Base-by-base conservation (phyloP, 495 filamentous ascomycete species). In the Trichocladium antarcticum region DNA sequence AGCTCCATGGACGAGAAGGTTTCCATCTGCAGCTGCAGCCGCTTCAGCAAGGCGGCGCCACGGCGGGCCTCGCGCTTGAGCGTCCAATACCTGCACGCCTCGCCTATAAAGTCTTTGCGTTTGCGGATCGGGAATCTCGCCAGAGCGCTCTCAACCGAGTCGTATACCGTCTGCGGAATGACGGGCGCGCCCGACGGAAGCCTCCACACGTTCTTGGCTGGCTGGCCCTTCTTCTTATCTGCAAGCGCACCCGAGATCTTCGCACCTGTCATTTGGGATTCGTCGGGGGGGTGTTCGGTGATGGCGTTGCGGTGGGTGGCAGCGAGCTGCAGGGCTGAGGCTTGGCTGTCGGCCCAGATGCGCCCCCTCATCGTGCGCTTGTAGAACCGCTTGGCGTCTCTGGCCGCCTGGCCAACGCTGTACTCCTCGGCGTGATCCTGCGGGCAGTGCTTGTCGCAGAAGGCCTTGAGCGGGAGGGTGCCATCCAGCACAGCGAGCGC, bases 21-120 rank as follows among this genome's bases (percentile, higher is more conserved):
- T 60, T 95, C 90, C 78, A 89, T 83, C 64, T 95, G 89, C 28
- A 96, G 66, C 60, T 98, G 92, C 8, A 97, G 73, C 32, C 92
- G 80, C 68, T 95, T 95, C 42, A 99, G 74, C 36, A 97, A 71
- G 15, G 90, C 85, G 14, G 92, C 92, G 27, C 92, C 92, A 51
- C 92, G 76, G 31, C 92, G 76, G 36, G 90, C 85, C 64, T 99
- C 92, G 32, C 92, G 77, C 66, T 99, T 99, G 44, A 97, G 69
- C 0, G 92, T 97, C 92, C 92, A 99, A 66, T 96, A 99, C 53
- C 86, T 87, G 69, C 89, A 96, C 1, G 84, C 85, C 59, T 96
- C 89, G 28, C 84, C 85, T 1, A 88, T 82, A 68, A 85, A 99
- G 39, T 96, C 88, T 57, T 90, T 92, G 21, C 85, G 77, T 56